Conservation (phyloP, 176 grass and related monocot species). For the Pontederia crassipes region DNA sequence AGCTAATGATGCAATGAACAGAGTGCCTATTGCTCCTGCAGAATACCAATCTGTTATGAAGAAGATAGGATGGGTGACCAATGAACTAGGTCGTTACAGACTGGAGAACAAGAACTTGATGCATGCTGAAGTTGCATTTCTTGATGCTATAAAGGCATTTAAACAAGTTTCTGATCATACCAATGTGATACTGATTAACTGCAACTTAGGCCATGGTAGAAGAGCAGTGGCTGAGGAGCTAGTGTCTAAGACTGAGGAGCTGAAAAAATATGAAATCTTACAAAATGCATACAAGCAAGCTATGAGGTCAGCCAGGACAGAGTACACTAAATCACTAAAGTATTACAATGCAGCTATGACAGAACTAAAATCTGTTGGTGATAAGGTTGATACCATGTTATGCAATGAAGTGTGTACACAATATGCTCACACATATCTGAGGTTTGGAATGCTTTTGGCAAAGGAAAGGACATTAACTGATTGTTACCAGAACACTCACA, state of each 20-base stretch:
- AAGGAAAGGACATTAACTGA: slow-evolving; percentile 71
- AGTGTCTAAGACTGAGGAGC: slow-evolving; percentile 62
- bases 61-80: slow-evolving; percentile 87
- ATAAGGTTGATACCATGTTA: slow-evolving; percentile 41
- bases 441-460: slow-evolving; percentile 93
- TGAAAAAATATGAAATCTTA: slow-evolving; percentile 54
- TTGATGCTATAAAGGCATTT: slow-evolving; percentile 76
- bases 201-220: slow-evolving; percentile 95
- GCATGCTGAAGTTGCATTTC: slow-evolving; percentile 72
- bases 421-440: slow-evolving; percentile 89
- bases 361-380: slow-evolving; percentile 46
- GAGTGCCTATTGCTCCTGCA: slow-evolving; percentile 22
- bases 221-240: slow-evolving; percentile 88
- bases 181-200: slow-evolving; percentile 96
- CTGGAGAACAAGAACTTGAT: slow-evolving; percentile 55
- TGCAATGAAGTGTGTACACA: slow-evolving; percentile 71
- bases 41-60: slow-evolving; percentile 57
- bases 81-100: slow-evolving; percentile 88
- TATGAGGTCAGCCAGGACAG: slow-evolving; percentile 60
- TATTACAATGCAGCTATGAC: slow-evolving; percentile 77
- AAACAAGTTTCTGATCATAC: slow-evolving; percentile 71
- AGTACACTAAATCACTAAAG: slow-evolving; percentile 86
- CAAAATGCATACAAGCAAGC: slow-evolving; percentile 60
- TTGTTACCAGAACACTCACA: slow-evolving; percentile 42
- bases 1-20: slow-evolving; percentile 35